Base-by-base conservation (phyloP, 805 yeast genomes). In the Ogataea haglerorum region DNA sequence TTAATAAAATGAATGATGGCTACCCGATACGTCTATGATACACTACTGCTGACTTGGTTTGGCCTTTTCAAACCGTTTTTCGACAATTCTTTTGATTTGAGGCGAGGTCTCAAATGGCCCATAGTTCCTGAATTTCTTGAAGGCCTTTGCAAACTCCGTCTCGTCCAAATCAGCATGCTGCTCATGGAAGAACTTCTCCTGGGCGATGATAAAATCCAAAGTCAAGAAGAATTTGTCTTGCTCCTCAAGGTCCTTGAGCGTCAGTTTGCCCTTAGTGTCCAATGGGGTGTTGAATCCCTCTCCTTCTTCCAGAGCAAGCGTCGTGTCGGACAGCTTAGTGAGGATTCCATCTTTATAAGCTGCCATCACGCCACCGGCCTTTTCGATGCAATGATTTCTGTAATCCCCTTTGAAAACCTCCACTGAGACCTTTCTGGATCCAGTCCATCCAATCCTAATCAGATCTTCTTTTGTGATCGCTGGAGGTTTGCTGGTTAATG, bases 391-490 rank as follows among this genome's bases (percentile, higher is more conserved):
- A 52, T 64, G 66, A 36, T 80, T 78, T 54, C 91, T 78, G 70
- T 78, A 83, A 54, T 66, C 71, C 46, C 80, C 83, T 54, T 76
- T 76, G 72, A 82, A 91, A 48, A 79, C 88, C 28, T 78, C 83
- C 19, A 78, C 66, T 15, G 82, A 73, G 10, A 83, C 83, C 51
- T 81, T 80, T 62, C 81, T 83, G 17, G 93, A 75, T 39, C 96
- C 95, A n/a, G 96, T 88, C 98, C 98, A 93, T 35, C 98, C 98
- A 51, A 90, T 67, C 4, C 64, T 63, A 24, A 79, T 51, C 52
- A 90, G 72, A 43, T 75, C 69, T 13, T 82, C 87, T 46, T 69
- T 69, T 36, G 75, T 67, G 34, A 70, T 51, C 10, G 52, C 57
- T 6, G 64, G 53, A 10, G 63, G 43, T 39, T 62, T 63, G 39